Conservation (phyloP, 192 early-diverging fungal genomes). For the Spizellomyces punctatus region DNA sequence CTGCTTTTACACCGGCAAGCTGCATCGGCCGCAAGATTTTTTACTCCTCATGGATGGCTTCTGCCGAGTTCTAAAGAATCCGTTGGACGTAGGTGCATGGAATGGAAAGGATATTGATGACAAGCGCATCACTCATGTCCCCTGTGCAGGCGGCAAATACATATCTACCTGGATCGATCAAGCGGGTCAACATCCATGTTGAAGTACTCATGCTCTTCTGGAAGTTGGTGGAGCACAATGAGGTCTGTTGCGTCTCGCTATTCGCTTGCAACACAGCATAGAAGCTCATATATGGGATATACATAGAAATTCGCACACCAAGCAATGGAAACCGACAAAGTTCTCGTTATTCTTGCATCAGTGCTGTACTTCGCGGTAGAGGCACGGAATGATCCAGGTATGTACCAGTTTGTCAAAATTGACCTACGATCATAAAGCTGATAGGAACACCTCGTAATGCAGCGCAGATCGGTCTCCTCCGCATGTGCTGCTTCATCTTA, state of each 20-base stretch:
- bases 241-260: conserved; percentile 46
- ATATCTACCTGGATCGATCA: conserved; percentile 76
- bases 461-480: conserved; percentile 72
- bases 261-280: neutral
- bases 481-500: conserved; percentile 72
- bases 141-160: conserved; percentile 62
- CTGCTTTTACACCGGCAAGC: conserved; percentile 73
- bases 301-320: conserved; percentile 64
- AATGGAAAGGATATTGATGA: neutral
- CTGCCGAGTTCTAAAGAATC: conserved; percentile 79
- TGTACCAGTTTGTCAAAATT: conserved; percentile 37
- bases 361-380: conserved; percentile 68
- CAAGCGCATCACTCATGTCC: no score
- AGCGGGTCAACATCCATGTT: conserved; percentile 59
- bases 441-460: conserved; percentile 11
- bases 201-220: conserved; percentile 86
- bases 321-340: conserved; percentile 61
- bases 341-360: conserved; percentile 62
- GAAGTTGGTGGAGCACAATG: conserved; percentile 80
- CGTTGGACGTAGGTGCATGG: conserved; percentile 54
- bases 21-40: conserved; percentile 85
- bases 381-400: conserved; percentile 50
- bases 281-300: no score
- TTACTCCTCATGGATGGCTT: conserved; percentile 77
- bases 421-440: neutral